Base-by-base conservation (phyloP, 2,329 filamentous ascomycete species). In the Eutypella sp. region DNA sequence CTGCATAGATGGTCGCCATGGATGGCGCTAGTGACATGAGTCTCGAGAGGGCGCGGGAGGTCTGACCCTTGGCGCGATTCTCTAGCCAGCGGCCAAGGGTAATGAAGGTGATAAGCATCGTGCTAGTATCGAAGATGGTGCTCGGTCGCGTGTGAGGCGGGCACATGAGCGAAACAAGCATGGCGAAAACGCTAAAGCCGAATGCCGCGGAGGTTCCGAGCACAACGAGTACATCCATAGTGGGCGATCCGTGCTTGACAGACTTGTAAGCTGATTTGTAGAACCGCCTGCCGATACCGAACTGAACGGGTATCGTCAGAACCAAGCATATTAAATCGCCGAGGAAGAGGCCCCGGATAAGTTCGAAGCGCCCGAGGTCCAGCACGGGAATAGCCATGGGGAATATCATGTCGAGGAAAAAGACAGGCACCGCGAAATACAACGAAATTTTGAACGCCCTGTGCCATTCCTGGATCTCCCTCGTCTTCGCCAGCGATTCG, bases 81-180 rank as follows among this genome's bases (percentile, higher is more conserved):
- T 99, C 93, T 16, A 99, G 70, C 70, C 87, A 99, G 29, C 93
- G 84, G 4, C 93, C 89, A 3, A 99, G 71, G 1, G 87, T 90
- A 65, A 96, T 89, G 63, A 99, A 97, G 0, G 90, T 96, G 65
- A 99, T 91, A 42, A 99, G 76, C 93, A 97, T 99, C 19, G 90
- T 96, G 67, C 91, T 96, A 1, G 93, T 99, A 62, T 99, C 93
- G 59, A 99, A 99, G 15, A 96, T 87, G 2, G 90, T 96, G 52
- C 82, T 84, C 1, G 93, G 93, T 40, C 88, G 81, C 2, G 76
- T 79, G 62, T 97, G 89, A 6, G 89, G 87, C 19, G 81, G 72
- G n/a, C 80, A 74, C 13, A 87, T 55, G 18, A 97, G 64, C 0
- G 90, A 95, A 15, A 97, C 82, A 4, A 85, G 45, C 89, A 99